These are phyloP conservation scores for Casuarina glauca DNA, from an alignment of 306 rosid species.

Conservation along the genomic window DNA sequence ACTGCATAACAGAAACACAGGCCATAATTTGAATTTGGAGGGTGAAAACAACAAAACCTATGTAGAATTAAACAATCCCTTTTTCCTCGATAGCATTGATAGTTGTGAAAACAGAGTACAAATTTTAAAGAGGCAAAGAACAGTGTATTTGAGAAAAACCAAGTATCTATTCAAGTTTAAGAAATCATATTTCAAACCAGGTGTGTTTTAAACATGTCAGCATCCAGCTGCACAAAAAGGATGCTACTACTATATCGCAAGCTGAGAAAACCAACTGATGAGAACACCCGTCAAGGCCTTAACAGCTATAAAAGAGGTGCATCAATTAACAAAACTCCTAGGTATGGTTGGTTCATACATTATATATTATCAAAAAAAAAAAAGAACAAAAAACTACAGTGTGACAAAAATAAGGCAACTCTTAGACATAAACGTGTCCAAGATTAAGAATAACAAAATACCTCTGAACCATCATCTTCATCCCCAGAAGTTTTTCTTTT, in stretches of 20 bases:
- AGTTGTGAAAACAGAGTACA: background rate
- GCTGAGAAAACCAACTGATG: constrained; percentile 7
- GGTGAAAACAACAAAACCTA: constrained; percentile 3
- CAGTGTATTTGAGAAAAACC: constrained; percentile 5
- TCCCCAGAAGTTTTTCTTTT: constrained; percentile 58
- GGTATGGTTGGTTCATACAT: background rate
- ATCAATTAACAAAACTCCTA: background rate
- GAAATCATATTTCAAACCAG: constrained; percentile 4
- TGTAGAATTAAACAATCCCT: background rate
- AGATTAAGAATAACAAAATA: constrained; percentile 16
- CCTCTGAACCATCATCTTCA: constrained; percentile 78
- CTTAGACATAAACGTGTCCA: background rate
- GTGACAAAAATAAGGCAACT: constrained; percentile 7
- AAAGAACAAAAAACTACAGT: background rate
- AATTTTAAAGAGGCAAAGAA: constrained; percentile 7
- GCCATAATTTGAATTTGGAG: constrained; percentile 6
- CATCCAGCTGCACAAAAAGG: constrained; percentile 9
- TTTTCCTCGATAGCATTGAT: constrained; percentile 22
- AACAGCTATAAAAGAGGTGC: constrained; percentile 15
- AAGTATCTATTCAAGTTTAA: background rate
- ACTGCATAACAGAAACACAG: constrained; percentile 46
- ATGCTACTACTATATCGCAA: constrained; percentile 14
- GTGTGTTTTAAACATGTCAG: background rate
- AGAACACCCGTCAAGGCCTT: constrained; percentile 16
- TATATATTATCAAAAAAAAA: background rate